Conservation (phyloP, 192 early-diverging fungal genomes). For the Backusella psychrophila region DNA sequence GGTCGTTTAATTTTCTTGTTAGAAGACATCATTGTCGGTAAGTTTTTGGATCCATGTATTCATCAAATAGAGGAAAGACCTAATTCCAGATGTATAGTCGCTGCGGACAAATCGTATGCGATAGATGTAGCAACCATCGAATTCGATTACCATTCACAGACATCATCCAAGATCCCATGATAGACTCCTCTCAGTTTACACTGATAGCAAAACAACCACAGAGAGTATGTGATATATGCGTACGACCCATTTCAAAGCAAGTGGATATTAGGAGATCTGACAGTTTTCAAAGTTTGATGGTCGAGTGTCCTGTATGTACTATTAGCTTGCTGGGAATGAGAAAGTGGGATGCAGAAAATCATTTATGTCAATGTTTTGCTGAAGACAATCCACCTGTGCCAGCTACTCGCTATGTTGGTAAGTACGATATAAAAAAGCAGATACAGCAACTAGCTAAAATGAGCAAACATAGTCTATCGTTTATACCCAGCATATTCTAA, state of each 20-base stretch:
- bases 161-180: conserved; percentile 43
- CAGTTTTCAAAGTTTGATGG: conserved; percentile 63
- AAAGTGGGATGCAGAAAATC: conserved; percentile 50
- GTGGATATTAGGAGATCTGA: conserved; percentile 3
- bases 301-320: conserved; percentile 72
- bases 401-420: conserved; percentile 66
- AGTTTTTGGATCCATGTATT: not conserved
- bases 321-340: conserved; percentile 31
- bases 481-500: conserved; percentile 39
- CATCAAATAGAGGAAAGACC: not conserved
- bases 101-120: conserved; percentile 85
- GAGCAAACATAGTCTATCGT: not conserved
- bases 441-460: not conserved
- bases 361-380: conserved; percentile 63
- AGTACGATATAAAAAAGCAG: conserved; percentile 7
- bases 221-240: conserved; percentile 22
- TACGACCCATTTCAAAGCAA: conserved; percentile 15
- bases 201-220: conserved; percentile 21
- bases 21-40: conserved; percentile 82
- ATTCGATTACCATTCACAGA: conserved; percentile 47
- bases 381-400: conserved; percentile 44
- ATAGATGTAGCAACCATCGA: conserved; percentile 67
- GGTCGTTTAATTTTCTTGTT: conserved; percentile 73
- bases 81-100: conserved; percentile 44
- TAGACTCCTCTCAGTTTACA: conserved; percentile 11